These are phyloP conservation scores for Neurospora sp. DNA, from an alignment of 495 filamentous ascomycete species.

Conservation along the genomic window DNA sequence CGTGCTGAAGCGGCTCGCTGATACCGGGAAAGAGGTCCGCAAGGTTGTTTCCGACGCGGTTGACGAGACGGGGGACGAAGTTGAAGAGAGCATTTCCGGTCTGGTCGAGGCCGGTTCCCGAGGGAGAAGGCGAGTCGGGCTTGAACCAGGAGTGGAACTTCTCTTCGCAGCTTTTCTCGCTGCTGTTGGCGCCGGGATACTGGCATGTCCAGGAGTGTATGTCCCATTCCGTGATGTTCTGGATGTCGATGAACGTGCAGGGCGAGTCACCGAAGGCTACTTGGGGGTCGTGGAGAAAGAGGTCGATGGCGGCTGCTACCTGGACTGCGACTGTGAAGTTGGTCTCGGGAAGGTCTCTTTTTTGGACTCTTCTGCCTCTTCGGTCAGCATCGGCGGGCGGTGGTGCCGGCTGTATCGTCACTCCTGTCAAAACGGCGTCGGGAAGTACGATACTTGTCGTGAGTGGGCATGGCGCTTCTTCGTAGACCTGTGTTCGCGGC, in stretches of 20 bases:
- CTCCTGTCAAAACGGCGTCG: conserved; percentile 6
- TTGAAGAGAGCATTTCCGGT: conserved; percentile 2
- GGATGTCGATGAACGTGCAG: conserved; percentile 3
- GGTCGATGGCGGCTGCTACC: conserved; percentile 5
- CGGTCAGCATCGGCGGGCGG: neutral
- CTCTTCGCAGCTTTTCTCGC: conserved; percentile 8
- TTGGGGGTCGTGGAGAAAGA: conserved; percentile 3
- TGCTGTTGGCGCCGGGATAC: conserved; percentile 11
- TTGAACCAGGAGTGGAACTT: conserved; percentile 11
- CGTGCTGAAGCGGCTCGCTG: conserved; percentile 1
- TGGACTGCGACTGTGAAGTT: conserved; percentile 16
- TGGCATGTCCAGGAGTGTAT: conserved; percentile 12
- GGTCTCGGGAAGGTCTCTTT: neutral
- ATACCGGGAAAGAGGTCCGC: conserved; percentile 7
- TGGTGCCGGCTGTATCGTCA: conserved; percentile 11
- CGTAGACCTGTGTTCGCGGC: neutral
- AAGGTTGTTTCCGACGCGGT: conserved; percentile 1
- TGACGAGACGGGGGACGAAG: conserved; percentile 9
- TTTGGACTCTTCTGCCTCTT: neutral
- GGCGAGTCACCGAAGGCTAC: conserved; percentile 11
- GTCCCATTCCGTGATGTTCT: neutral
- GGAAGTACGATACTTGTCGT: conserved; percentile 9
- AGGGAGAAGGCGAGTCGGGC: neutral
- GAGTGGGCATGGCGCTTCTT: neutral
- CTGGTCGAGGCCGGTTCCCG: neutral